Base-by-base conservation (phyloP, 352 stramenopile genomes). In the Phytophthora nicotianae region DNA sequence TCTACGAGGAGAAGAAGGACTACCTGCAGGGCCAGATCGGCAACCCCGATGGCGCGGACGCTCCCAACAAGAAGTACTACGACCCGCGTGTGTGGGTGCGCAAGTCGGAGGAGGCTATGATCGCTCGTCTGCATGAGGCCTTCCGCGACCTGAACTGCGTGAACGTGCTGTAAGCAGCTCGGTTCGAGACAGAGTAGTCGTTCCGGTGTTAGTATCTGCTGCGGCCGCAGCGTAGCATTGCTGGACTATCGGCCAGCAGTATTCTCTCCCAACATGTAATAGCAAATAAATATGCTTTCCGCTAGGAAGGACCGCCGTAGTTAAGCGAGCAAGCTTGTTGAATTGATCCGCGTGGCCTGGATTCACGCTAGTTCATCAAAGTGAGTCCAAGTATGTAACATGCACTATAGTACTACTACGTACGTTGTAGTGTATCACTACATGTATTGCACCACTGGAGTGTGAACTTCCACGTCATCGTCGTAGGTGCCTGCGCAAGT, bases 21-120 rank as follows among this genome's bases (percentile, higher is more conserved):
- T 99, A 98, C 85, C 75, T 99, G 27, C 97, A 99, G 74, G 87
- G 78, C 78, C 97, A 99, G 81, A 99, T 99, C 60, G 97, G 97
- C 78, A 99, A 99, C 89, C 96, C 97, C 16, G 94, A 98, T 29
- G 97, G 95, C 67, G 80, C 85, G 26, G 93, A 98, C 74, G 98
- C 98, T 83, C 97, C 97, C 46, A 99, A 99, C 95, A 99, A 99
- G 95, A 99, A 99, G 91, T 99, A 98, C 87, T 99, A 99, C 85
- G 97, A 99, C 79, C 97, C 97, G 62, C 95, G 97, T 72, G 93
- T 98, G 72, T 98, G 95, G 96, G 83, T 98, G 63, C 91, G 95
- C 79, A 98, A 98, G 89, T 97, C 93, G 66, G 95, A 99, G 80
- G 93, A 98, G 65, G 74, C 80, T 66, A 98, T 99, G 96, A 89